Evolutionary conservation across 352 stramenopile species (phyloP), one percentile per base, ranked within the genome.

Genomic region (Thalassiosira livingstoniorum): DNA sequence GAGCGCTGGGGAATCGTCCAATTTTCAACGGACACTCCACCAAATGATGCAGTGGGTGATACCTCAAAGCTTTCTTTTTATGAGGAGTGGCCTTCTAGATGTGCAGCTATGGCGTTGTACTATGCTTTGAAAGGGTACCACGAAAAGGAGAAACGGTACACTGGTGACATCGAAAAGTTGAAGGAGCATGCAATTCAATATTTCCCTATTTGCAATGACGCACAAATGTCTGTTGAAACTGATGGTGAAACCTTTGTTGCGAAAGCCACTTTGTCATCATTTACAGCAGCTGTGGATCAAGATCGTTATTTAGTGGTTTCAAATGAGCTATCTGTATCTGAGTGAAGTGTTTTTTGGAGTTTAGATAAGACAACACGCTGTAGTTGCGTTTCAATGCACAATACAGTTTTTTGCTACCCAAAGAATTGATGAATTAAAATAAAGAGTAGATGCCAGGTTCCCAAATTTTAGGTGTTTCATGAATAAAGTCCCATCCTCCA

Each of bases 1-100:
- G 78, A 85, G 32, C 37, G 78, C 29, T 85, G 78, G 78, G 78
- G 78, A 2, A 78, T 85, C 15, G 10, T 85, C n/a, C 78, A 85
- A 47, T 85, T 85, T 63, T 65, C 66, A 53, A 58, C 63, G 13
- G 64, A 75, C 10, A 11, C 18, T n/a, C 64, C 62, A 37, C 37
- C n/a, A 11, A 15, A 67, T 37, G 55, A 60, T 7, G 32, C 63
- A 11, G 37, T 43, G 21, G 58, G 60, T 47, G 58, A 67, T 45
- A 29, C 31, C 11, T 11, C 21, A 5, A 15, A 51, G 32, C 32
- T 47, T 35, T 27, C 11, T 29, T 75, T 80, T 39, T 85, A 80
- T 42, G 62, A 75, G 25, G 70, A 85, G 53, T 85, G 78, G 78
- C 54, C 57, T 31, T 60, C 34, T 45, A 35, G 78, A 39, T 85